Evolutionary conservation across 495 filamentous ascomycete species (phyloP).

Genomic region (Glarea lozoyensis): DNA sequence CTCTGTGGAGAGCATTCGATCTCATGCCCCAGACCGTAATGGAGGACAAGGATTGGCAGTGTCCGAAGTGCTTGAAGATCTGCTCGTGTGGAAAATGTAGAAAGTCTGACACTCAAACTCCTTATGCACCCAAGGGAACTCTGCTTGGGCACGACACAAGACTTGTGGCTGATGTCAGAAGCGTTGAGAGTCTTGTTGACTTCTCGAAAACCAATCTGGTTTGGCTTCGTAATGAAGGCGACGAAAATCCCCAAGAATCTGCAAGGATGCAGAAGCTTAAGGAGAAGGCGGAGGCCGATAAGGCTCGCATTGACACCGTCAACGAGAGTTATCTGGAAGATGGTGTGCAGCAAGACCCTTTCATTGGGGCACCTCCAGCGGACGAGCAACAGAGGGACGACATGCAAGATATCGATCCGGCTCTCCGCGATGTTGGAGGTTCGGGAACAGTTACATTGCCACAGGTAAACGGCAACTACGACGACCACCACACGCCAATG

Average conservation of each 20-base stretch:
- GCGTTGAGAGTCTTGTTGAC: constrained; percentile 78
- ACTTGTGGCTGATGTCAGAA: constrained; percentile 79
- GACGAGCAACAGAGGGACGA: not conserved
- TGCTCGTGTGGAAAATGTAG: constrained; percentile 82
- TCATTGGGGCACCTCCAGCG: not conserved
- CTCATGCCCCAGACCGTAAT: constrained; percentile 69
- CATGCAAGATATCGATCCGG: constrained; percentile 18
- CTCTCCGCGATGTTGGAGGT: constrained; percentile 7
- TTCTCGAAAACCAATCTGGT: constrained; percentile 73
- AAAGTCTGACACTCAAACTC: constrained; percentile 30
- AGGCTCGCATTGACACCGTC: constrained; percentile 28
- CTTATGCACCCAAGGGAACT: constrained; percentile 76
- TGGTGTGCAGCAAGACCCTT: constrained; percentile 1
- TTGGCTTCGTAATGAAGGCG: constrained; percentile 61
- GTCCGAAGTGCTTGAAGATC: constrained; percentile 72
- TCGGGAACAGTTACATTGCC: not conserved
- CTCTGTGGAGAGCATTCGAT: constrained; percentile 81
- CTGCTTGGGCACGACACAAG: constrained; percentile 83
- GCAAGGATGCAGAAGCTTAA: constrained; percentile 41
- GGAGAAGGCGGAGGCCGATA: constrained; percentile 43
- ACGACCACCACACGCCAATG: not conserved
- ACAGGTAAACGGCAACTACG: constrained; percentile 1
- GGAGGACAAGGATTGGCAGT: constrained; percentile 73
- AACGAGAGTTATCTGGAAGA: constrained; percentile 15
- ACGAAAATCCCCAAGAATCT: constrained; percentile 38